Evolutionary conservation across 306 rosid species (phyloP), one percentile per base, ranked within the genome.

Genomic region (Trichosanthes truncata): DNA sequence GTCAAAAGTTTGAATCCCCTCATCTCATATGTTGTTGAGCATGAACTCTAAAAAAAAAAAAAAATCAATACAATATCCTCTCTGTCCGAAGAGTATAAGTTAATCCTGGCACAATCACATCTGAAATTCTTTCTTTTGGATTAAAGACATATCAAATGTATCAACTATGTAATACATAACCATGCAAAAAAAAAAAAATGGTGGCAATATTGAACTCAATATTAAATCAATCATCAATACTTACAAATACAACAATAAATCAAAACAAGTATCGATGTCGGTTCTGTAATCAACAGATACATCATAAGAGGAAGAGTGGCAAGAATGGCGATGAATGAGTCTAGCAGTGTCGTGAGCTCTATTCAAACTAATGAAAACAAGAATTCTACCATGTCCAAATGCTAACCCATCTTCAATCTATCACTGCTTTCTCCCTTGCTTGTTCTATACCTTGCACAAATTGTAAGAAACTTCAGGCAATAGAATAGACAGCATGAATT

Each of bases 401-500:
- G 48, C 88, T 87, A 93, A 65, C 63, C 81, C 80, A 82, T 89
- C 92, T 91, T 93, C 87, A 74, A 51, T 79, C 81, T 79, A 38
- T 85, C 88, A 21, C 77, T 75, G 82, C 75, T 81, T 77, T 84
- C 78, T 15, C 74, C 87, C 23, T 53, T 33, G 86, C 89, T 87
- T 72, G 83, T 78, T 95, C 94, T 93, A 80, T 78, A 87, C 97
- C 93, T 90, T 95, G 87, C 87, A 89, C 41, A 84, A 43, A 86
- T 60, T 38, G 78, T 40, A 85, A 84, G 82, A 55, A 67, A 41
- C 81, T 78, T 83, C 0, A 81, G n/a, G 23, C 20, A 38, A 62
- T 14, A 65, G 75, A 33, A 46, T 3, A 4, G n/a, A 26, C 35
- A 36, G 25, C 26, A 57, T 78, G 72, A 68, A 61, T 51, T 35